Base-by-base conservation (phyloP, 768 basidiomycete genomes). In the Kwoniella dendrophila region DNA sequence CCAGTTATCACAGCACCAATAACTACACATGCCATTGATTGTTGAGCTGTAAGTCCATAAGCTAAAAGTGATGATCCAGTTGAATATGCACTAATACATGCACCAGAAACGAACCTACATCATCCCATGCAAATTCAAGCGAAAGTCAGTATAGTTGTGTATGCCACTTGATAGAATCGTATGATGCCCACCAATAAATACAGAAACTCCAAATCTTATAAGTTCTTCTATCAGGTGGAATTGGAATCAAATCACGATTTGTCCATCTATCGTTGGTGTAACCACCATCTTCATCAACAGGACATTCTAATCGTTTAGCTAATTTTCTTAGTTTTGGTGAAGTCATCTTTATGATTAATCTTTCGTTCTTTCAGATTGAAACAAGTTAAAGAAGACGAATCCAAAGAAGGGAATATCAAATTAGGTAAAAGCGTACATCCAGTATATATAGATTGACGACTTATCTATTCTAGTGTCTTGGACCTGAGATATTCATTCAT, bases 191-290 rank as follows among this genome's bases (percentile, higher is more conserved):
- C 44, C 43, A 58, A 29, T 58, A 58, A 33, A 47, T 58, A n/a
- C 56, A 47, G 50, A 61, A 65, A 43, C 55, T 53, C 63, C 64
- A 68, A 20, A 66, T 61, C 12, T 45, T 45, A 40, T 71, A 71
- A 4, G 68, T 71, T 18, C 69, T 49, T n/a, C 67, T 53, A 27
- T 68, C 67, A 40, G 58, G 53, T 4, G 70, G 70, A 22, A 69
- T 69, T 14, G 70, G 70, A 20, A 71, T 71, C n/a, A 69, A 62
- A 63, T 71, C 70, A 27, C 68, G 55, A 45, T 71, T 71, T 49
- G 61, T 63, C 51, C 61, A 75, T 38, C 54, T 45, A 56, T 63
- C 57, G 33, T 59, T 66, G n/a, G 27, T 47, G 50, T 65, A 65
- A 18, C 53, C 59, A 12, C 43, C 64, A 59, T 65, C 64, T 30